Base-by-base conservation (phyloP, 169 alveolate genomes). In the Plasmodium ovale region DNA sequence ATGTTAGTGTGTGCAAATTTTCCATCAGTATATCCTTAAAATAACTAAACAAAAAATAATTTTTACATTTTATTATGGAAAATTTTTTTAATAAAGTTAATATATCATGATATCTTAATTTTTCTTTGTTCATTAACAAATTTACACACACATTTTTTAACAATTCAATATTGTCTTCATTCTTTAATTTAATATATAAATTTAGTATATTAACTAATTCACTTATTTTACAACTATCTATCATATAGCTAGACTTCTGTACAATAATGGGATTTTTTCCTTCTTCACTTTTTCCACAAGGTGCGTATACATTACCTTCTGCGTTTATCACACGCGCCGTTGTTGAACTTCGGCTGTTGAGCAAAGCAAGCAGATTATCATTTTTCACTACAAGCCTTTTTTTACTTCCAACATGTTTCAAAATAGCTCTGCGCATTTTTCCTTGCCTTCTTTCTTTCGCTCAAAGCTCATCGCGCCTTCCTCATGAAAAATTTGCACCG, bases 31-130 rank as follows among this genome's bases (percentile, higher is more conserved):
- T 72, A 68, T 84, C 73, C 54, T 84, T 84, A 67, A 84, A 84
- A 62, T 68, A 84, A 44, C 87, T 53, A 84, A 84, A 84, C 39
- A 84, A 68, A 84, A 59, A 84, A 84, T 84, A 84, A 58, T 84
- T 69, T 84, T 84, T 84, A 72, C 91, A 84, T 84, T 84, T 84
- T 53, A 84, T 84, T 19, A 84, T 42, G 31, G 91, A 84, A 68
- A 84, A 84, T 19, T 84, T 70, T 84, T 84, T 84, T 84, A 84
- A 35, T 12, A 84, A 35, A 53, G 60, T 68, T 2, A 68, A 5
- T 14, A 84, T 67, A 47, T 84, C 91, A 58, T 21, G 31, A 31
- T 84, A 69, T 68, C 91, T 84, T 49, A 84, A 6, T 27, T 84
- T 84, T 54, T 84, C 91, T 19, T 84, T 84, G 53, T 84, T 53